Base-by-base conservation (phyloP, 768 basidiomycete species). In the Leccinum barrowsii region DNA sequence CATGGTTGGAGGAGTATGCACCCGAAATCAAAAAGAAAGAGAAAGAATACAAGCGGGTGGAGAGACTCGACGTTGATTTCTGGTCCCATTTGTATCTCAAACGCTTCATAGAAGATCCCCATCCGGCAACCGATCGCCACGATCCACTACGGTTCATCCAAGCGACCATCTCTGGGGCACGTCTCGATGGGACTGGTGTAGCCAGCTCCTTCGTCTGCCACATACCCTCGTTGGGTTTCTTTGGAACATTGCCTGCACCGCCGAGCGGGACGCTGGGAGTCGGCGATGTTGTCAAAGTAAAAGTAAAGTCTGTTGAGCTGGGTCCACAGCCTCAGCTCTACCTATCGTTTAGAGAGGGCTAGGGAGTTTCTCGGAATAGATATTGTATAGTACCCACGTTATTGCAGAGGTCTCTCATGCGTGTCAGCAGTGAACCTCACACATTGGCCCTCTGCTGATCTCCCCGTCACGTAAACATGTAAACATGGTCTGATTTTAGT, bases 1-100 rank as follows among this genome's bases (percentile, higher is more conserved):
- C 76, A 30, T 80, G 79, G 70, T 63, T 92, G 66, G 68, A 73
- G 65, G 70, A 67, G 11, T 76, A 82, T 56, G 77, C 73, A 8
- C 62, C 72, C 2, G 68, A 79, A 40, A 65, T 80, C 37, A 70
- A 67, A 48, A 63, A 65, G 28, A 67, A 65, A 47, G 82, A 85
- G 55, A 70, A 63, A 35, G 63, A 69, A 32, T 51, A 63, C 46
- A 74, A 69, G 55, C 67, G 72, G 5, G 62, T 69, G 7, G 67
- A 76, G 21, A 62, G 66, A 19, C 63, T 59, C 2, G 76, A 83
- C 55, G 44, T 70, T 22, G 59, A 54, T 48, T 76, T 74, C 63
- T 84, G 82, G 82, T 70, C 74, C 15, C 58, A 74, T 51, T 52
- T 68, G 57, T 80, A 68, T 59, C 58, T 83, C 56, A 65, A 74